These are phyloP conservation scores for Hymenoscyphus scutula DNA, from an alignment of 2,329 filamentous ascomycete species.

Conservation along the genomic window DNA sequence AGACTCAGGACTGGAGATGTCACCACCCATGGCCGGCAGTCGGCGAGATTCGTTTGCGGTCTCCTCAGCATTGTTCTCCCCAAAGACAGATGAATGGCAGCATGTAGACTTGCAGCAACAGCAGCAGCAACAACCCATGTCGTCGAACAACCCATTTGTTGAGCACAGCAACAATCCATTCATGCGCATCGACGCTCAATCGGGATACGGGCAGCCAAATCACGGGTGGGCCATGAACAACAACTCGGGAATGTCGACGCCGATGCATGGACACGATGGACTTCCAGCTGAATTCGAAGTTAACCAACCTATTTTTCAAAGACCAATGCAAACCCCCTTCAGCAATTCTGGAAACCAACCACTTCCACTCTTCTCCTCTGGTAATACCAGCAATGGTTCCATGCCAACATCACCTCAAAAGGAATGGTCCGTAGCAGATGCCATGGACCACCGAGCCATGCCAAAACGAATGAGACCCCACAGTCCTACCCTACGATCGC, in stretches of 20 bases:
- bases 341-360: constrained; percentile 49
- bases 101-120: constrained; percentile 61
- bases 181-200: constrained; percentile 59
- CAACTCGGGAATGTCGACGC: constrained; percentile 69
- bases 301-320: constrained; percentile 48
- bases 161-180: constrained; percentile 63
- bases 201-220: constrained; percentile 33
- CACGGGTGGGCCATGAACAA: constrained; percentile 39
- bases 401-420: constrained; percentile 58
- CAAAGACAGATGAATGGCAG: constrained; percentile 63
- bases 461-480: constrained; percentile 63
- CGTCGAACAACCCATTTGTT: constrained; percentile 63
- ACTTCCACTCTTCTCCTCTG: constrained; percentile 53
- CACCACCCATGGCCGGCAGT: constrained; percentile 60
- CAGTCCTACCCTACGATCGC: constrained; percentile 66
- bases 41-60: constrained; percentile 63
- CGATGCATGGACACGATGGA: constrained; percentile 68
- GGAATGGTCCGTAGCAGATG: constrained; percentile 52
- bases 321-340: constrained; percentile 55
- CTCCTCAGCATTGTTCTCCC: constrained; percentile 59
- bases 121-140: constrained; percentile 36
- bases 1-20: constrained; percentile 62
- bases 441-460: constrained; percentile 48
- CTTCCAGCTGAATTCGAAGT: constrained; percentile 55
- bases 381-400: constrained; percentile 46